These are phyloP conservation scores for Ambrosiella xylebori DNA, from an alignment of 2,329 filamentous ascomycete genomes.

Conservation along the genomic window DNA sequence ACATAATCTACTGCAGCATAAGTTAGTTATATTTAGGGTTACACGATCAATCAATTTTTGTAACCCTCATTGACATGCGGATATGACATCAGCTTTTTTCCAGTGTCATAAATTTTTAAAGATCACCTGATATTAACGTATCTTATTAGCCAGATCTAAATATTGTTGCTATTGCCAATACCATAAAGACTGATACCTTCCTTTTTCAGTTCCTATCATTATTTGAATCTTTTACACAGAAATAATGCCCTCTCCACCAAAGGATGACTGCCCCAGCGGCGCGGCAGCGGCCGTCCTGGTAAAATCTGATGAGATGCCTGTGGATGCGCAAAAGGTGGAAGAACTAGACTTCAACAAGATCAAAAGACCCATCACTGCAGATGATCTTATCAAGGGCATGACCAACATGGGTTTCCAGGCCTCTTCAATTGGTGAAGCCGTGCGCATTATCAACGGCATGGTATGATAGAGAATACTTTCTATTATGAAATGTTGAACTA, in stretches of 20 bases:
- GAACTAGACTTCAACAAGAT: constrained; percentile 86
- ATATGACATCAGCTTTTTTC: too few species aligned
- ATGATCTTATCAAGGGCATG: constrained; percentile 70
- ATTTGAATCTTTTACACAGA: neutral
- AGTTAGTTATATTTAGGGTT: too few species aligned
- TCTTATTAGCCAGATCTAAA: too few species aligned
- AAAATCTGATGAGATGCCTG: constrained; percentile 64
- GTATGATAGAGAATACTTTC: constrained; percentile 27
- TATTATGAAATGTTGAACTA: neutral
- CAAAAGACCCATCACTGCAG: constrained; percentile 61
- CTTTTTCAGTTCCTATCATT: too few species aligned
- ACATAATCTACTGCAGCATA: too few species aligned
- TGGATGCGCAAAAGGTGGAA: constrained; percentile 61
- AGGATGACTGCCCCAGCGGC: constrained; percentile 34
- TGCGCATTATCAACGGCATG: constrained; percentile 91
- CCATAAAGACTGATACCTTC: neutral
- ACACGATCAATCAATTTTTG: too few species aligned
- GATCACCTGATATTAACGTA: too few species aligned
- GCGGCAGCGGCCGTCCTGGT: constrained; percentile 72
- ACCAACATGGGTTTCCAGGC: constrained; percentile 62
- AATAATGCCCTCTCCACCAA: constrained; percentile 9
- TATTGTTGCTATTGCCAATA: neutral
- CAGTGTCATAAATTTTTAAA: too few species aligned
- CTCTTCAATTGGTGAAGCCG: constrained; percentile 64
- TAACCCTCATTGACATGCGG: too few species aligned